These are phyloP conservation scores for Cutaneotrichosporon spelunceum DNA, from an alignment of 1,284 basidiomycete genomes.

Conservation along the genomic window DNA sequence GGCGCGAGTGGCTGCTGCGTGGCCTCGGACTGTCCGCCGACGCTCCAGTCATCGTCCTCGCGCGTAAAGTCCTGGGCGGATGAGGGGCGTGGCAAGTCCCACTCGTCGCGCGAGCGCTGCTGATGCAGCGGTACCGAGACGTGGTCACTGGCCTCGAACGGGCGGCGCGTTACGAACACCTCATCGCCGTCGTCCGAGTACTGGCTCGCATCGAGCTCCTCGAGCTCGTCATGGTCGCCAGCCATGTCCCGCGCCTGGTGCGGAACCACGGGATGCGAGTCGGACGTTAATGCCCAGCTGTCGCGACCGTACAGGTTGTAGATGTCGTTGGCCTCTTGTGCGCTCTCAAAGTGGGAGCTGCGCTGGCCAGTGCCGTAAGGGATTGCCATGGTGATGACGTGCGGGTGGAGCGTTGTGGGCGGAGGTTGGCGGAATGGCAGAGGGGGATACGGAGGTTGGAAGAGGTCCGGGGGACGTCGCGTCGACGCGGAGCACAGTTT, in stretches of 20 bases:
- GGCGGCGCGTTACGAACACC: conserved; percentile 3
- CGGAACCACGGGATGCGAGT: background rate
- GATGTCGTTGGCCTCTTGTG: conserved; percentile 31
- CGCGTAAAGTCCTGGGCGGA: conserved; percentile 4
- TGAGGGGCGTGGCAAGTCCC: background rate
- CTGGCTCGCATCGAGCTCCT: conserved; percentile 3
- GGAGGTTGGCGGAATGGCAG: background rate
- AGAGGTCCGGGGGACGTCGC: background rate
- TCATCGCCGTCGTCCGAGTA: conserved; percentile 3
- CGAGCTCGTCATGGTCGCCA: background rate
- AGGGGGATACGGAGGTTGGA: background rate
- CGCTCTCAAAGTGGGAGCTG: conserved; percentile 27
- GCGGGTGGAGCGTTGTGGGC: no score
- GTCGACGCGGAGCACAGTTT: background rate
- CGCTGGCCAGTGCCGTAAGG: background rate
- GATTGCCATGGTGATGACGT: background rate
- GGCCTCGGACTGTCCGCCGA: background rate
- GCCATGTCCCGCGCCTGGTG: background rate
- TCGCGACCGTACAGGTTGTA: conserved; percentile 33
- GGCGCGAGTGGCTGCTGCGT: background rate
- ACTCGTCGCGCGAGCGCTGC: background rate
- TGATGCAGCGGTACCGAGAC: background rate
- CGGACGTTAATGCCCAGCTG: conserved; percentile 14
- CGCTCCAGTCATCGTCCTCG: conserved; percentile 6
- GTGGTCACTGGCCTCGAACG: background rate